These are phyloP conservation scores for Vicia sativa DNA, from an alignment of 306 rosid genomes.

Conservation along the genomic window DNA sequence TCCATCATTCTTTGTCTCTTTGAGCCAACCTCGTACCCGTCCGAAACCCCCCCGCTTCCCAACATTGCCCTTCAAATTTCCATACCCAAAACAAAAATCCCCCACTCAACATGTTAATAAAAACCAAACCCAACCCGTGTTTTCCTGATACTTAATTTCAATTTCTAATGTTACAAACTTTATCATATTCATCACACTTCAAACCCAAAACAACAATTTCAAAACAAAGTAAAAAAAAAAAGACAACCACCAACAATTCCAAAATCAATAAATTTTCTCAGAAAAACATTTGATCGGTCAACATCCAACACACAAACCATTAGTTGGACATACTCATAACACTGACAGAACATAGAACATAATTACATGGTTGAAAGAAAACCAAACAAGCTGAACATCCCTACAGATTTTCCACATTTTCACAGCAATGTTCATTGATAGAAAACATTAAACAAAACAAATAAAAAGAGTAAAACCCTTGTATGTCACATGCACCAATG, in stretches of 20 bases:
- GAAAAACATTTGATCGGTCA: background rate
- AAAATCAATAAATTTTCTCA: background rate
- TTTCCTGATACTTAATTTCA: slow-evolving; percentile 71
- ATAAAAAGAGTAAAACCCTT: background rate
- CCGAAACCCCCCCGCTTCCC: slow-evolving; percentile 99
- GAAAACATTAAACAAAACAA: background rate
- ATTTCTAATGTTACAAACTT: slow-evolving; percentile 42
- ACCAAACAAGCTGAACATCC: background rate
- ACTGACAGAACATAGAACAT: background rate
- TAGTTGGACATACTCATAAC: background rate
- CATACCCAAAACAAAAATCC: slow-evolving; percentile 90
- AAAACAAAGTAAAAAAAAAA: background rate
- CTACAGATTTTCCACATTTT: slow-evolving; percentile 4
- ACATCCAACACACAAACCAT: slow-evolving; percentile 13
- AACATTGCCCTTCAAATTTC: slow-evolving; percentile 97
- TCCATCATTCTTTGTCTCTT: slow-evolving; percentile 99
- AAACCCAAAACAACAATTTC: slow-evolving; percentile 15
- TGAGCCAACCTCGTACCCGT: slow-evolving; percentile 99
- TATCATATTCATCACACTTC: slow-evolving; percentile 36
- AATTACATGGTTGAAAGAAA: background rate
- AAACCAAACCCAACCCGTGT: slow-evolving; percentile 88
- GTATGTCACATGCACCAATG: background rate
- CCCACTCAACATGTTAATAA: slow-evolving; percentile 98
- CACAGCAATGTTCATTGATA: slow-evolving; percentile 10
- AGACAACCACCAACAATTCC: slow-evolving; percentile 18